These are phyloP conservation scores for Quercus gilva DNA, from an alignment of 306 rosid species.

Conservation along the genomic window DNA sequence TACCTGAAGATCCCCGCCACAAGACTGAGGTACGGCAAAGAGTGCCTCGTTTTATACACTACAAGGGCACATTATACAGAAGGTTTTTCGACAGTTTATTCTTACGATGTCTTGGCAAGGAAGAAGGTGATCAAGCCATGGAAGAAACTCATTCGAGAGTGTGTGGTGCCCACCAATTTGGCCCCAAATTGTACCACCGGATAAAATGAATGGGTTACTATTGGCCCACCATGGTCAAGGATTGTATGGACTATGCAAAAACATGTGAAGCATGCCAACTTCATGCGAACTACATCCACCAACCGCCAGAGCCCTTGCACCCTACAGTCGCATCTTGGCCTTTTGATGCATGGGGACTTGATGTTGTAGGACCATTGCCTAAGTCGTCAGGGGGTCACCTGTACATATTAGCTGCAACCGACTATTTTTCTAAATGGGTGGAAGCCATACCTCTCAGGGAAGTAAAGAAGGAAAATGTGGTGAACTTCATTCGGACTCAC, in stretches of 20 bases:
- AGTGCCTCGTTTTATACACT: too few relatives aligned
- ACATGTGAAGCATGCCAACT: neutral
- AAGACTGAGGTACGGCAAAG: too few relatives aligned
- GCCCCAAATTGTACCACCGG: neutral
- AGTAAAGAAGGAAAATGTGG: neutral
- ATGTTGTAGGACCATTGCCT: neutral
- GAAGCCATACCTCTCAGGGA: neutral
- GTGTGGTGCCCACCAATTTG: rapidly evolving
- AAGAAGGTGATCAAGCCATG: too few relatives aligned
- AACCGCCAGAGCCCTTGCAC: neutral
- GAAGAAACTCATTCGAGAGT: too few relatives aligned
- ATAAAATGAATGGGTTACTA: neutral
- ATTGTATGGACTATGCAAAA: neutral
- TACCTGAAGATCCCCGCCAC: too few relatives aligned
- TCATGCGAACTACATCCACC: neutral
- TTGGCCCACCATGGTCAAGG: neutral
- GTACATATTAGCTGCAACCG: neutral
- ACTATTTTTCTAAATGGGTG: neutral
- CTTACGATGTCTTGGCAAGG: too few relatives aligned
- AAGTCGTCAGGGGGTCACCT: neutral
- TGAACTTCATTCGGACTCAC: neutral
- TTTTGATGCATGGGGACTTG: neutral
- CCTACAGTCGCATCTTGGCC: neutral
- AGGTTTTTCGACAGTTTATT: neutral
- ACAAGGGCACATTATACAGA: too few relatives aligned